These are phyloP conservation scores for Psilocybe mexicana DNA, from an alignment of 1,284 basidiomycete genomes.

Conservation along the genomic window DNA sequence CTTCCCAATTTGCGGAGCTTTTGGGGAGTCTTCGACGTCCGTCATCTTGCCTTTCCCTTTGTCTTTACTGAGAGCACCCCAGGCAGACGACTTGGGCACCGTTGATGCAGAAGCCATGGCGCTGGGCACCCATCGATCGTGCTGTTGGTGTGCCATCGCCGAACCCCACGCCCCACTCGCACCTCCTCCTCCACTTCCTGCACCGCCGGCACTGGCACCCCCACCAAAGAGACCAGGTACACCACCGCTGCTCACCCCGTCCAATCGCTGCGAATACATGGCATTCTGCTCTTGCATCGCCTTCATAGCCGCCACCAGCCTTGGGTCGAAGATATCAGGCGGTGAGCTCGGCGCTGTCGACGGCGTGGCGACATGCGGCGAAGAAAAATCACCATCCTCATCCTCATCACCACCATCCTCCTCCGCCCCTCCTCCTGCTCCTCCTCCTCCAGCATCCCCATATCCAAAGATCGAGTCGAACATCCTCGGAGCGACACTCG, in stretches of 20 bases:
- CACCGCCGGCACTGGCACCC: too few relatives aligned
- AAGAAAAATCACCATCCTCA: constrained; percentile 12
- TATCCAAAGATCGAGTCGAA: constrained; percentile 39
- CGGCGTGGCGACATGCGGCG: constrained; percentile 21
- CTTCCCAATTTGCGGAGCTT: constrained; percentile 14
- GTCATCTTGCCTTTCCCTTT: constrained; percentile 15
- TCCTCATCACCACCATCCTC: constrained; percentile 25
- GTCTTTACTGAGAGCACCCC: constrained; percentile 10
- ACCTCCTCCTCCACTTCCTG: too few relatives aligned
- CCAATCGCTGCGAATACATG: constrained; percentile 6
- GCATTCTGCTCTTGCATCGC: constrained; percentile 11
- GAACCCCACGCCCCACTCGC: neutral
- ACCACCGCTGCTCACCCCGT: neutral
- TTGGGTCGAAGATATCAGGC: constrained; percentile 13
- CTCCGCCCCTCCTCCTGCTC: constrained; percentile 9
- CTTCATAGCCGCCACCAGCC: constrained; percentile 16
- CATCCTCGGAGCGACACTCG: constrained; percentile 37
- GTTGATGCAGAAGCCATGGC: neutral
- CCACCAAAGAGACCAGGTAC: too few relatives aligned
- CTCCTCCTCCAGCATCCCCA: constrained; percentile 23
- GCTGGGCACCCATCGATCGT: constrained; percentile 6
- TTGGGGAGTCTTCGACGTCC: constrained; percentile 9
- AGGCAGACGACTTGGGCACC: constrained; percentile 7
- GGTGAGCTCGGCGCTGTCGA: constrained; percentile 27
- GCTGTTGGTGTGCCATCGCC: neutral